These are phyloP conservation scores for Chaetomium cochliodes DNA, from an alignment of 495 filamentous ascomycete genomes.

Conservation along the genomic window DNA sequence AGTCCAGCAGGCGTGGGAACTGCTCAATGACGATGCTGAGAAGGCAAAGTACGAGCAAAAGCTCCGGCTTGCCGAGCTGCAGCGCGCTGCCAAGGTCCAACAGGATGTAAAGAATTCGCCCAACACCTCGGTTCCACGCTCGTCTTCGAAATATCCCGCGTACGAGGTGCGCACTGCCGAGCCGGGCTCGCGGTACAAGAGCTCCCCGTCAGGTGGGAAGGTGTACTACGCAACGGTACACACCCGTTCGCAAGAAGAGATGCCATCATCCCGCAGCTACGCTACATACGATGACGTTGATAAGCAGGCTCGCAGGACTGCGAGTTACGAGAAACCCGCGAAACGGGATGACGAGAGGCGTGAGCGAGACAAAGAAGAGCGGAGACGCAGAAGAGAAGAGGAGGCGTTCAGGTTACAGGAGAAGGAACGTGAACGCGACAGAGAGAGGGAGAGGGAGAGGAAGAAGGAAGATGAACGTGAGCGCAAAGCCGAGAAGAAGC, in stretches of 20 bases:
- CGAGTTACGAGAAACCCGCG: slow-evolving; percentile 48
- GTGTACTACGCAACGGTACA: slow-evolving; percentile 38
- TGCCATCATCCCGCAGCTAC: slow-evolving; percentile 28
- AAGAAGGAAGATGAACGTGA: slow-evolving; percentile 27
- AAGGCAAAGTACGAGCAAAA: slow-evolving; percentile 75
- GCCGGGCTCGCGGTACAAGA: slow-evolving; percentile 36
- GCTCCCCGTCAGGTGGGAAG: slow-evolving; percentile 35
- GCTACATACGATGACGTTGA: slow-evolving; percentile 35
- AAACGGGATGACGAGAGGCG: slow-evolving; percentile 41
- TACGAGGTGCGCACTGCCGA: slow-evolving; percentile 39
- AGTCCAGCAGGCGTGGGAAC: slow-evolving; percentile 90
- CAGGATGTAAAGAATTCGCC: slow-evolving; percentile 37
- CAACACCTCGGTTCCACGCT: slow-evolving; percentile 39
- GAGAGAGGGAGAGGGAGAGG: slow-evolving; percentile 25
- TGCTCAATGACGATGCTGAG: slow-evolving; percentile 74
- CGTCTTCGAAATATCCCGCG: slow-evolving; percentile 27
- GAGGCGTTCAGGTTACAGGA: slow-evolving; percentile 32
- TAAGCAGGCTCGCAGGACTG: slow-evolving; percentile 40
- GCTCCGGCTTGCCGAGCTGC: slow-evolving; percentile 58
- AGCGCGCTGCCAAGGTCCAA: slow-evolving; percentile 23
- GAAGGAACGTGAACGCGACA: slow-evolving; percentile 28
- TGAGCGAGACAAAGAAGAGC: slow-evolving; percentile 33
- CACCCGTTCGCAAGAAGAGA: slow-evolving; percentile 47
- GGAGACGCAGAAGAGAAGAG: slow-evolving; percentile 39
- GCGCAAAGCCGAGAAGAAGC: slow-evolving; percentile 26